Conservation (phyloP, 441 rosid species). For the Gossypium trilobum region DNA sequence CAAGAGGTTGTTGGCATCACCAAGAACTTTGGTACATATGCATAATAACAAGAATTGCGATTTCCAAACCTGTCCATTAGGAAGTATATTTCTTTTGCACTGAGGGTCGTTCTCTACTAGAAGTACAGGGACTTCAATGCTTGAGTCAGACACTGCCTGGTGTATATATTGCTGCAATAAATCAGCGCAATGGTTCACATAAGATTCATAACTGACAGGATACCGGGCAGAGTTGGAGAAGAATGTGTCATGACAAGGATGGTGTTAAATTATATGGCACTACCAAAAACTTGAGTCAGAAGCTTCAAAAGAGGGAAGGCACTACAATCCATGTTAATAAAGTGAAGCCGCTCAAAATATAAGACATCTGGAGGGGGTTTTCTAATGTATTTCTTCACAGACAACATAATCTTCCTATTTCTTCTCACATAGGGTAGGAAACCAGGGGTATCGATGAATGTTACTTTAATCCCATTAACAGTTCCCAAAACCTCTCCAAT, state of each 20-base stretch:
- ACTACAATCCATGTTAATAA: constrained; percentile 44
- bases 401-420: constrained; percentile 61
- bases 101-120: constrained; percentile 71
- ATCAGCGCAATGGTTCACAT: constrained; percentile 51
- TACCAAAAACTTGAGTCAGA: constrained; percentile 62
- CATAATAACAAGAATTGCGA: constrained; percentile 58
- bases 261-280: constrained; percentile 75
- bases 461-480: constrained; percentile 56
- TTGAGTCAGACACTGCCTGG: constrained; percentile 59
- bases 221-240: constrained; percentile 42
- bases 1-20: constrained; percentile 54
- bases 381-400: constrained; percentile 55
- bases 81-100: constrained; percentile 63
- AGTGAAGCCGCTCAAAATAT: constrained; percentile 70
- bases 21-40: constrained; percentile 63
- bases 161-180: constrained; percentile 60
- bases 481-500: constrained; percentile 68
- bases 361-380: constrained; percentile 72
- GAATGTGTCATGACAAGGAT: constrained; percentile 84
- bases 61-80: constrained; percentile 73
- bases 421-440: constrained; percentile 49
- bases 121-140: constrained; percentile 62
- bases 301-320: constrained; percentile 70
- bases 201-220: constrained; percentile 54
- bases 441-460: constrained; percentile 84